Evolutionary conservation across 2,329 filamentous ascomycete genomes (phyloP).

Genomic region (Diaporthe humulicola): DNA sequence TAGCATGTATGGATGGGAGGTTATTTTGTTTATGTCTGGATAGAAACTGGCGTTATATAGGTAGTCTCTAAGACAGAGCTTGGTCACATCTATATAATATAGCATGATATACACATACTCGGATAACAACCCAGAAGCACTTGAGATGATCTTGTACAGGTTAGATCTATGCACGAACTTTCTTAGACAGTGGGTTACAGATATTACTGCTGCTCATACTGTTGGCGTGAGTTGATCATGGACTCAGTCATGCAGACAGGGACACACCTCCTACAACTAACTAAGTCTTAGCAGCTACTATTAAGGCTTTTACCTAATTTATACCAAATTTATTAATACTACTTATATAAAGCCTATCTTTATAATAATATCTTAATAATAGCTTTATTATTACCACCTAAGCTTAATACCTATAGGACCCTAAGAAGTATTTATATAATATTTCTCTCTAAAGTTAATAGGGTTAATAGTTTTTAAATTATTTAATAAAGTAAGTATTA

Average conservation of each 20-base stretch:
- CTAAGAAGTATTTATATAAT: neutral
- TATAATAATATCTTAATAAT: neutral
- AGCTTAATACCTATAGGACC: neutral
- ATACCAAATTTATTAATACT: neutral
- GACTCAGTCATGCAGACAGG: no score
- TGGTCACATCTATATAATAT: neutral
- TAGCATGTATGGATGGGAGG: neutral
- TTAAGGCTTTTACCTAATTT: neutral
- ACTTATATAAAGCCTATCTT: neutral
- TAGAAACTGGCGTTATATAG: slow-evolving; percentile 7
- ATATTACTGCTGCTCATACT: no score
- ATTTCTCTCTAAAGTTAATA: neutral
- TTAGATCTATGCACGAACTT: no score
- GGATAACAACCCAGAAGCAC: neutral
- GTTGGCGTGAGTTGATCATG: no score
- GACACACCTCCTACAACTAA: no score
- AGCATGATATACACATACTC: neutral
- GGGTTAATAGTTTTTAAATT: neutral
- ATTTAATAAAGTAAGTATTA: neutral
- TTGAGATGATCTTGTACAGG: no score
- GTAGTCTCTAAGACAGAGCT: slow-evolving; percentile 4
- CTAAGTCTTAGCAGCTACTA: neutral
- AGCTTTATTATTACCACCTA: neutral
- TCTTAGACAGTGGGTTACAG: no score
- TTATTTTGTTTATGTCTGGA: neutral